Conservation (phyloP, 2,329 filamentous ascomycete species). For the Penicillium olsonii region DNA sequence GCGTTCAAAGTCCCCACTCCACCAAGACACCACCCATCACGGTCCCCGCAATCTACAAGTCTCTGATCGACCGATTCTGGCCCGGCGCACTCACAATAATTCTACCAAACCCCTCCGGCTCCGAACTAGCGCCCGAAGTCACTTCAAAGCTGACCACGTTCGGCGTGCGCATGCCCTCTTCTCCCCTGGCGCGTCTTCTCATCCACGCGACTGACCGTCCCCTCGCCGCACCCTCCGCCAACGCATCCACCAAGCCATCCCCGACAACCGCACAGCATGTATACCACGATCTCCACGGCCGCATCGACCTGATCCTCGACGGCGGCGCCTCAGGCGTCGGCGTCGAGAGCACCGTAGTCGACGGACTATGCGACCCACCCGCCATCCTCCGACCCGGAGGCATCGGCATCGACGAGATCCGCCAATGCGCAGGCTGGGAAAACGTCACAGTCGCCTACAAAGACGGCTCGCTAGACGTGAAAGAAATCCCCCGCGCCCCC, state of each 20-base stretch:
- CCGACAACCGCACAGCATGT: constrained; percentile 92
- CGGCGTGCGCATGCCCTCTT: constrained; percentile 85
- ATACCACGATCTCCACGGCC: constrained; percentile 75
- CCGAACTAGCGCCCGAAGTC: constrained; percentile 81
- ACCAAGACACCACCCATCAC: constrained; percentile 32
- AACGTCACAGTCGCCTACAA: constrained; percentile 74
- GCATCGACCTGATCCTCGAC: constrained; percentile 84
- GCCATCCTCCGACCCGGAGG: constrained; percentile 84
- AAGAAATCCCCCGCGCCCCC: constrained; percentile 73
- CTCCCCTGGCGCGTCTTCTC: constrained; percentile 81
- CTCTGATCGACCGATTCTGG: constrained; percentile 84
- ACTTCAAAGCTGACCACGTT: constrained; percentile 84
- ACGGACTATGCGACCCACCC: constrained; percentile 80
- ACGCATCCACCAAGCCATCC: constrained; percentile 89
- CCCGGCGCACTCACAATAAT: constrained; percentile 91
- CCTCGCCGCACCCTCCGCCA: constrained; percentile 88
- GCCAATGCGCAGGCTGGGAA: constrained; percentile 77
- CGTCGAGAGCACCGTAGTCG: constrained; percentile 95
- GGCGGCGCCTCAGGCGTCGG: constrained; percentile 85
- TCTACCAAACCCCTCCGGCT: constrained; percentile 70
- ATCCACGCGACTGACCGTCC: constrained; percentile 77
- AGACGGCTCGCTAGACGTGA: constrained; percentile 69
- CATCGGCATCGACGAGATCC: constrained; percentile 77
- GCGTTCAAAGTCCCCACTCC: constrained; percentile 22
- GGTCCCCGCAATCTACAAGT: constrained; percentile 74